These are phyloP conservation scores for Fusarium udum DNA, from an alignment of 2,329 filamentous ascomycete genomes.

Conservation along the genomic window DNA sequence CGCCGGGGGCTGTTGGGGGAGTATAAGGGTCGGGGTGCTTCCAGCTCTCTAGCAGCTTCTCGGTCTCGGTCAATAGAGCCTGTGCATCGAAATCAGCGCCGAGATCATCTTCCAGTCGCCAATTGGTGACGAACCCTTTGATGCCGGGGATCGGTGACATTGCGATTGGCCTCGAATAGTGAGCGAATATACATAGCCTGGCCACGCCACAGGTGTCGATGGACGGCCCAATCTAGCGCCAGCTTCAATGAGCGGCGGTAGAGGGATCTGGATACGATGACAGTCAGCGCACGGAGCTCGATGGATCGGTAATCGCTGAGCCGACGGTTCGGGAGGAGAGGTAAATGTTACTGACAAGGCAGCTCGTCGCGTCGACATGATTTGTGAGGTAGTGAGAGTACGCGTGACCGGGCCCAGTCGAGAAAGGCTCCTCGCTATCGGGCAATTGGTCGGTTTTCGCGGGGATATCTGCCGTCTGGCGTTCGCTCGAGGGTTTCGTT, in stretches of 20 bases:
- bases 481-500: constrained; percentile 19
- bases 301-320: constrained; percentile 1
- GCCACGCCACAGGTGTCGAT: constrained; percentile 91
- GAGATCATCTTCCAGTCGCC: neutral
- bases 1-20: constrained; percentile 90
- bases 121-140: constrained; percentile 71
- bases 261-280: constrained; percentile 65
- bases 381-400: constrained; percentile 7
- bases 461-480: constrained; percentile 25
- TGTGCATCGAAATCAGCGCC: constrained; percentile 50
- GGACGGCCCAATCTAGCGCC: constrained; percentile 93
- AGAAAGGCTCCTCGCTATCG: constrained; percentile 25
- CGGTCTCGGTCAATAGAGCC: constrained; percentile 87
- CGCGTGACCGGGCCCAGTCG: constrained; percentile 25
- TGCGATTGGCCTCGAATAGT: constrained; percentile 92
- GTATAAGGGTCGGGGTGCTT: constrained; percentile 97
- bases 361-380: constrained; percentile 56
- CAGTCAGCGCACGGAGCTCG: constrained; percentile 26
- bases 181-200: constrained; percentile 96
- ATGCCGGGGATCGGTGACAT: constrained; percentile 84
- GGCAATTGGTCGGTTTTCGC: constrained; percentile 34
- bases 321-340: constrained; percentile 19
- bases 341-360: constrained; percentile 55
- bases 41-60: constrained; percentile 89
- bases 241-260: constrained; percentile 95